Conservation (phyloP, 208 protist species). For the Giardia muris region DNA sequence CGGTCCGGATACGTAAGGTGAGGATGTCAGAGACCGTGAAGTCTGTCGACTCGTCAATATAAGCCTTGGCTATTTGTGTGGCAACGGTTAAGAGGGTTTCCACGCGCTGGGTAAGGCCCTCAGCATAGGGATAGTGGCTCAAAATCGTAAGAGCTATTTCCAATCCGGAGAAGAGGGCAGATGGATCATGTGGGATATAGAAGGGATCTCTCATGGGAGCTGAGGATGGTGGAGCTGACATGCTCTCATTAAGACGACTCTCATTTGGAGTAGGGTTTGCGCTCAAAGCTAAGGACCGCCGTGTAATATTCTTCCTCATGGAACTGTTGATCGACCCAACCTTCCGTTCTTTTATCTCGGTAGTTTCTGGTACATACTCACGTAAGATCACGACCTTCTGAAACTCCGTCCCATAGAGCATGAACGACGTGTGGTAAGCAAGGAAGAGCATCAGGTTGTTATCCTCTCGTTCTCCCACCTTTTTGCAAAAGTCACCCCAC, state of each 20-base stretch:
- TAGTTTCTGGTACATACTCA: background rate
- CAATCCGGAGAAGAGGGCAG: background rate
- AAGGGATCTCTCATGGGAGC: background rate
- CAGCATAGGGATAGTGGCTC: background rate
- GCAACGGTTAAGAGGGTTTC: background rate
- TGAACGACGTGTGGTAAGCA: background rate
- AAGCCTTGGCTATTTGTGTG: background rate
- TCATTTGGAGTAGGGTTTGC: background rate
- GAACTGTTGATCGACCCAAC: too few relatives aligned
- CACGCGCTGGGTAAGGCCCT: background rate
- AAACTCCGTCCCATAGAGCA: background rate
- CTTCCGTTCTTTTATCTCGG: background rate
- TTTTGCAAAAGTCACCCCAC: background rate
- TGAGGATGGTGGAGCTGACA: background rate
- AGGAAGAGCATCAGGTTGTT: background rate
- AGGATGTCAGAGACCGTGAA: background rate
- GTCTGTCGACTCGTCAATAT: background rate
- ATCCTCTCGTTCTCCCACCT: background rate
- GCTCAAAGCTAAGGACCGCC: background rate
- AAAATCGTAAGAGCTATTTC: slow-evolving; percentile 11
- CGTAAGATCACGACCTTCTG: background rate
- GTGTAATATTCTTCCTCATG: background rate
- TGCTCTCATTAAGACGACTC: background rate
- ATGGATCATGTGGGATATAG: background rate
- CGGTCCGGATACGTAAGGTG: background rate